Evolutionary conservation across 202 grass and related monocot genomes (phyloP).

Genomic region (Saccharum hybrid): DNA sequence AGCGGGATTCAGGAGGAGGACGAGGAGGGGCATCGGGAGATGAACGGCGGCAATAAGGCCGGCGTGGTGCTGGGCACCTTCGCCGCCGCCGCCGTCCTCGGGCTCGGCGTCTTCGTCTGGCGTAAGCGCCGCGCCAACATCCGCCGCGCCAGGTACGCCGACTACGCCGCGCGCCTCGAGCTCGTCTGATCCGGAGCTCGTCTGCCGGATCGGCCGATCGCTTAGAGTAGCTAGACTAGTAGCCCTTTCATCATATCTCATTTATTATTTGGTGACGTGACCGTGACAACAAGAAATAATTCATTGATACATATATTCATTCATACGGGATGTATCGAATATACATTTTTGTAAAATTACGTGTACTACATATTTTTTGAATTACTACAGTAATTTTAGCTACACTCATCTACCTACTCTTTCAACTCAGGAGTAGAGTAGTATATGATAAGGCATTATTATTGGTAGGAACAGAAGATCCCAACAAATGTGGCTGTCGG

Average conservation of each 20-base stretch:
- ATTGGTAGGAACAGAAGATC: no score
- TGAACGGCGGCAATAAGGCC: slow-evolving; percentile 65
- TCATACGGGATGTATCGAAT: no score
- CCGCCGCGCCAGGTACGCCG: slow-evolving; percentile 78
- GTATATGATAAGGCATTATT: no score
- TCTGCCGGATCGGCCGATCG: slow-evolving; percentile 27
- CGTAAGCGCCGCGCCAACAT: slow-evolving; percentile 78
- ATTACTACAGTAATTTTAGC: no score
- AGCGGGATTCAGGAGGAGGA: background rate
- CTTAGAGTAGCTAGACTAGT: background rate
- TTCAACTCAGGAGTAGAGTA: background rate
- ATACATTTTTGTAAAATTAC: background rate
- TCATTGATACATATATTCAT: background rate
- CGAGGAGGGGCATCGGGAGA: background rate
- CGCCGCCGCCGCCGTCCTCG: slow-evolving; percentile 60
- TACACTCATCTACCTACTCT: no score
- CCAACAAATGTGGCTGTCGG: background rate
- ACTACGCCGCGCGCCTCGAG: slow-evolving; percentile 72
- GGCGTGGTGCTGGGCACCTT: slow-evolving; percentile 65
- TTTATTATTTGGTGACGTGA: background rate
- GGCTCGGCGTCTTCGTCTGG: slow-evolving; percentile 58
- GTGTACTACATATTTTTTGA: background rate
- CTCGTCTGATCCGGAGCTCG: slow-evolving; percentile 72
- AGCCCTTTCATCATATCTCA: background rate
- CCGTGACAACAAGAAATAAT: background rate